These are phyloP conservation scores for Camellia granthamiana DNA, from an alignment of 148 eudicot genomes.

Conservation along the genomic window DNA sequence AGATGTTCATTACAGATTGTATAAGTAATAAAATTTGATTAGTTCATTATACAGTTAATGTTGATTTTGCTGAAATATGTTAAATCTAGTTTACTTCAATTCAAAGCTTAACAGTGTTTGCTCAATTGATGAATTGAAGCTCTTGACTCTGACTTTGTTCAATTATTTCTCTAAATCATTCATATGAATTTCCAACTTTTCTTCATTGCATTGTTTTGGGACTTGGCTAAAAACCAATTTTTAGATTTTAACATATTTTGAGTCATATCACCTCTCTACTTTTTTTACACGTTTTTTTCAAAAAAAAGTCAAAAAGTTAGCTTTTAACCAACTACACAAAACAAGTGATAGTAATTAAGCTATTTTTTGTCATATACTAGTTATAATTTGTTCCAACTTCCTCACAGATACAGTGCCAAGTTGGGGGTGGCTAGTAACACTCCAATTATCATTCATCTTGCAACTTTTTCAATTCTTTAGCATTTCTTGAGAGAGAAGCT, in stretches of 20 bases:
- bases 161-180: not conserved
- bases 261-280: no score
- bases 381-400: not conserved
- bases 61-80: not conserved
- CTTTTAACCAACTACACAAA: no score
- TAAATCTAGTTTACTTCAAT: not conserved
- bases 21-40: not conserved
- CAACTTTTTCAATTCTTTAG: not conserved
- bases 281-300: no score
- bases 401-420: not conserved
- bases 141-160: not conserved
- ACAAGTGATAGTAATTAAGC: no score
- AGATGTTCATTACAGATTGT: no score
- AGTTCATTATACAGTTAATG: not conserved
- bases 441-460: not conserved
- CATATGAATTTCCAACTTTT: not conserved
- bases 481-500: constrained; percentile 9
- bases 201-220: not conserved
- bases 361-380: not conserved
- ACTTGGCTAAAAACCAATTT: no score
- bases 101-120: not conserved
- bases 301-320: no score
- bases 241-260: no score
- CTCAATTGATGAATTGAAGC: not conserved
- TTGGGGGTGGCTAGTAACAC: not conserved